Base-by-base conservation (phyloP, 208 protist genomes). In the Crithidia expoeki region DNA sequence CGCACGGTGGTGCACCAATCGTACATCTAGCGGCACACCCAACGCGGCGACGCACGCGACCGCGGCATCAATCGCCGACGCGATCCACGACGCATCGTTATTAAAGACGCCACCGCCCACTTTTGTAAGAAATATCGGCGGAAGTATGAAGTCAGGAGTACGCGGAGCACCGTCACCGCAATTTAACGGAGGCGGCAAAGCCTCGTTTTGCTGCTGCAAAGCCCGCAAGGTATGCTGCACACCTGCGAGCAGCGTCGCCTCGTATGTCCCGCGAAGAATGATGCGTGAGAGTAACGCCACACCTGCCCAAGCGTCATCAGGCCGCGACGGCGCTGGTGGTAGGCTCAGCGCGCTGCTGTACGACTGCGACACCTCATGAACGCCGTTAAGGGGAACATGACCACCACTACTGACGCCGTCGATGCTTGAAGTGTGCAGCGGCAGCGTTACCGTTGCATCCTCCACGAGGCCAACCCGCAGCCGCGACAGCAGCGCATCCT, bases 311-410 rank as follows among this genome's bases (percentile, higher is more conserved):
- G 28, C 57, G 23, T 50, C 25, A 32, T 16, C 42, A 27, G 27
- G 19, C 2, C 30, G 42, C 9, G 23, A 17, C 5, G 12, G 23
- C 30, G 46, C 7, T 0, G n/a, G 42, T 7, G 53, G 51, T 6
- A 88, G 50, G 30, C 80, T 86, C 33, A 89, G 40, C 23, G 80
- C 84, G 36, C 80, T 84, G 78, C 75, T 82, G 74, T 80, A 89
- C 6, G 72, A 75, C 52, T 89, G 84, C 33, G 79, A 81, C 14
- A 86, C 84, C 12, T 63, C 64, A 47, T 78, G 74, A 0, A 72
- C 19, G 42, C 30, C 28, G 32, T 47, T 12, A n/a, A 17, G 19
- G 42, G 28, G 25, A 67, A 7, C 25, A 55, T 9, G 25, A n/a
- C 30, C 36, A 12, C 36, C 36, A 42, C 12, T 12, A 42, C 36